Evolutionary conservation across 805 yeast species (phyloP).

Genomic region (Candida ulmi): DNA sequence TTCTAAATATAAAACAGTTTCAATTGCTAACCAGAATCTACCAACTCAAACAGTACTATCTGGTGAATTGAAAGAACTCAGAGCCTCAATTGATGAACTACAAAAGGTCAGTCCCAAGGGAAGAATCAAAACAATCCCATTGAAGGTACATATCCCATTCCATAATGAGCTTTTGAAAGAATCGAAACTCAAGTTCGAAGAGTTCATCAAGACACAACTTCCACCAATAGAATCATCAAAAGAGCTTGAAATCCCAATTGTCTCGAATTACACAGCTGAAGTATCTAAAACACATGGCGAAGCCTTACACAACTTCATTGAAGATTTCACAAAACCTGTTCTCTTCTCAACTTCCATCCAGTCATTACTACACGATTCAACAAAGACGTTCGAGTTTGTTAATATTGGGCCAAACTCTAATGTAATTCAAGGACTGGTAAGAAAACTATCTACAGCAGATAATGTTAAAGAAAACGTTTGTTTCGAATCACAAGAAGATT

Average conservation of each 20-base stretch:
- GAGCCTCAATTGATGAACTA: slow-evolving; percentile 7
- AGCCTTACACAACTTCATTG: slow-evolving; percentile 29
- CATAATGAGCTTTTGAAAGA: slow-evolving; percentile 34
- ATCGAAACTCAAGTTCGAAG: slow-evolving; percentile 23
- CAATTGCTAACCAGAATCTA: slow-evolving; percentile 39
- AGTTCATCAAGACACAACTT: slow-evolving; percentile 7
- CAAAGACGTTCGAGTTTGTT: slow-evolving; percentile 6
- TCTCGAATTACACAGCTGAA: slow-evolving; percentile 32
- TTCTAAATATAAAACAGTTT: slow-evolving; percentile 9
- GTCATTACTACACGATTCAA: slow-evolving; percentile 2
- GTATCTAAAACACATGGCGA: slow-evolving; percentile 18
- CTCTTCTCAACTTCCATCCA: slow-evolving; percentile 35
- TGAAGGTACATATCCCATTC: slow-evolving; percentile 40
- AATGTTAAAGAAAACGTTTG: slow-evolving; percentile 4
- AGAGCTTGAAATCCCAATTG: slow-evolving; percentile 27
- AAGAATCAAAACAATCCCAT: slow-evolving; percentile 23
- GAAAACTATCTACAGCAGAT: slow-evolving; percentile 7
- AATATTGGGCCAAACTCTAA: slow-evolving; percentile 22
- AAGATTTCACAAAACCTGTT: slow-evolving; percentile 39
- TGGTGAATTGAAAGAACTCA: slow-evolving; percentile 25
- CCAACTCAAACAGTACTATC: slow-evolving; percentile 35
- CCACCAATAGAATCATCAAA: slow-evolving; percentile 9
- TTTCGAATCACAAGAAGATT: slow-evolving; percentile 1
- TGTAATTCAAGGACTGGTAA: slow-evolving; percentile 15
- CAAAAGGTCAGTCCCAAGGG: slow-evolving; percentile 7